Evolutionary conservation across 805 yeast species (phyloP), one percentile per base, ranked within the genome.

Genomic region (Candida jianshihensis): DNA sequence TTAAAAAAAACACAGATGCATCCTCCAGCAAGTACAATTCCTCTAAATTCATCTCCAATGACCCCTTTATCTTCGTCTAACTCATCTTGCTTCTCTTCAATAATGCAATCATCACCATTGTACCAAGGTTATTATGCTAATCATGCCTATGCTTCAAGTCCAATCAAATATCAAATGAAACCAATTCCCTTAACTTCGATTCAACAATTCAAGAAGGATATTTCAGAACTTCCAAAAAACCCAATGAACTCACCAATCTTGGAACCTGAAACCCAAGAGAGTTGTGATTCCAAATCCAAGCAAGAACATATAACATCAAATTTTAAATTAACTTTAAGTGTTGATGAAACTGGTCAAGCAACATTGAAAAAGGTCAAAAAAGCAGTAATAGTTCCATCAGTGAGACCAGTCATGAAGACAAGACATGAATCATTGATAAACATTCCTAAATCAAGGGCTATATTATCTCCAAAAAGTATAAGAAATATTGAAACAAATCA

Each of bases 71-170:
- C 53, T 13, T 35, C 36, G 2, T 33, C 44, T 8, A 12, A 19
- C 14, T 46, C 54, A 1, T 50, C 54, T 10, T 49, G 54, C 21
- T 53, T 53, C 34, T 52, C 58, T 6, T 51, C 57, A 16, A 51
- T 52, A 18, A 48, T 52, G 35, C 53, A 49, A 30, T 53, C 57
- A 6, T 53, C 58, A 4, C 58, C 58, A 2, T 36, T 53, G n/a
- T 51, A 53, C 16, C 54, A 51, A 21, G 54, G 55, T 2, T 53
- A 49, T 35, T 53, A 52, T 28, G 47, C 46, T 8, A 44, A 47
- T 24, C 48, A 44, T 16, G 34, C 49, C 10, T 44, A 56, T 3
- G 53, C 56, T 16, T 45, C 56, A 4, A 50, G 53, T 22, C 56
- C 56, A 2, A 38, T 47, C 29, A 53, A 40, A 27, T 43, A 45